Conservation (phyloP, 2,329 filamentous ascomycete species). For the Penicillium sp. region DNA sequence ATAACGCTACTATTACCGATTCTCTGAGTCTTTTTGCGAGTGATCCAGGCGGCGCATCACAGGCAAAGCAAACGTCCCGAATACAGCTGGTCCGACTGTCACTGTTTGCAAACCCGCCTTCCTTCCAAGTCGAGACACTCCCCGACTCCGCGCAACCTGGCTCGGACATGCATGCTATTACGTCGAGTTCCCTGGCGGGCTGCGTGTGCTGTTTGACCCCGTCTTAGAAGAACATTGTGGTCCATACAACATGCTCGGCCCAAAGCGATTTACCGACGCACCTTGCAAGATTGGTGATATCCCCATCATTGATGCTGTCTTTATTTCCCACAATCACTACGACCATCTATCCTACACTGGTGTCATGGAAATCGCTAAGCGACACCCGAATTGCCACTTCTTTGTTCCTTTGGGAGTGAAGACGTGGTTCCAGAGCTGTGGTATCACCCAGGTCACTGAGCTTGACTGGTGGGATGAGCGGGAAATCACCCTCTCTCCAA, state of each 20-base stretch:
- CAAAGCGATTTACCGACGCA: slow-evolving; percentile 70
- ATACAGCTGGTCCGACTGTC: slow-evolving; percentile 61
- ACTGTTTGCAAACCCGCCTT: slow-evolving; percentile 63
- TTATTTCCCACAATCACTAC: slow-evolving; percentile 89
- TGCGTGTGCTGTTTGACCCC: slow-evolving; percentile 87
- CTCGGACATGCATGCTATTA: slow-evolving; percentile 92
- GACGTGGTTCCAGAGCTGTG: slow-evolving; percentile 68
- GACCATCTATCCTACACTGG: slow-evolving; percentile 80
- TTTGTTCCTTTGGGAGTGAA: slow-evolving; percentile 81
- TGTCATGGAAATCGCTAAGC: slow-evolving; percentile 62
- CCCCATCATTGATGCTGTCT: slow-evolving; percentile 52
- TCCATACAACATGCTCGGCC: slow-evolving; percentile 63
- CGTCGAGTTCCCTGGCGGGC: slow-evolving; percentile 77
- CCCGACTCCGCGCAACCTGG: slow-evolving; percentile 77
- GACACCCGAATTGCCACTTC: slow-evolving; percentile 75
- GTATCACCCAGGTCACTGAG: slow-evolving; percentile 74
- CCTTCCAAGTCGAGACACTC: slow-evolving; percentile 53
- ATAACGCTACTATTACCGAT: background rate
- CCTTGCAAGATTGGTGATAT: slow-evolving; percentile 75
- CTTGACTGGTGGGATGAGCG: slow-evolving; percentile 92
- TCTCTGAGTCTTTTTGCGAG: background rate
- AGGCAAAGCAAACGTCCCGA: slow-evolving; percentile 50
- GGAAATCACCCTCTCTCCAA: slow-evolving; percentile 58
- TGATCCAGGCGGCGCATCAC: slow-evolving; percentile 38
- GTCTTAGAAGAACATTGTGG: slow-evolving; percentile 86